Evolutionary conservation across 2,329 filamentous ascomycete genomes (phyloP), one percentile per base, ranked within the genome.

Genomic region (Calcarisporium arbuscula): DNA sequence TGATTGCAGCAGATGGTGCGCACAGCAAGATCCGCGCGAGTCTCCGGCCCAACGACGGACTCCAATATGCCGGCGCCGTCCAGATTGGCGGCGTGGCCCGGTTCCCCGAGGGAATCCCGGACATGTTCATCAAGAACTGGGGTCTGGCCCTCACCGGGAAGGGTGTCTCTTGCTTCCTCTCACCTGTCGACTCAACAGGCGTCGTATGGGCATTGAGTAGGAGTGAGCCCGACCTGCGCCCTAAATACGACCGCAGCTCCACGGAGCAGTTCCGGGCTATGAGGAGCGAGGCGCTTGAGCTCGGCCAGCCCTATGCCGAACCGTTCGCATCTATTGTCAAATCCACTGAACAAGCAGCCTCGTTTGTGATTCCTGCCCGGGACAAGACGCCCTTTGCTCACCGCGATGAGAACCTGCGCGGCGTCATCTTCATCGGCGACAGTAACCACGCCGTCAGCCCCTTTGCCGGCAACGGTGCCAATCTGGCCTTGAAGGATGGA

Each of bases 1-100:
- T 71, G 7, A 50, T 71, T 22, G 64, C 56, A 1, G 64, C 67
- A 0, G 68, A 71, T 39, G 68, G 67, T 0, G 56, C 62, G 0
- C 54, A 48, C 14, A 68, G 63, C 41, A 65, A 58, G 37, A 48
- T 70, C 3, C 49, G 68, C 20, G 44, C 47, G 10, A 40, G 26
- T 8, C 40, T 70, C 6, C 51, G 65, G 14, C 64, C 64, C 8
- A 38, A 54, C 6, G 62, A 69, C 34, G 46, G 34, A 2, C 51
- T 69, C 3, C 23, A 56, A 11, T 68, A 60, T 42, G 50, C 58
- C 2, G 65, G 65, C 0, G 58, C 58, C 4, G 51, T 65, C 5
- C 50, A 59, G 14, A 50, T 65, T 21, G 56, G 51, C 2, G 67
- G 63, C 1, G 52, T 54, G 6, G 52, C 65, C 2, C 48, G 41